Percentiles rank a stretch among this genome's conserved stretches.
Evolutionary conservation across 139 green algal species (phyloP).

Genomic region (Limnomonas spitsbergensis): DNA sequence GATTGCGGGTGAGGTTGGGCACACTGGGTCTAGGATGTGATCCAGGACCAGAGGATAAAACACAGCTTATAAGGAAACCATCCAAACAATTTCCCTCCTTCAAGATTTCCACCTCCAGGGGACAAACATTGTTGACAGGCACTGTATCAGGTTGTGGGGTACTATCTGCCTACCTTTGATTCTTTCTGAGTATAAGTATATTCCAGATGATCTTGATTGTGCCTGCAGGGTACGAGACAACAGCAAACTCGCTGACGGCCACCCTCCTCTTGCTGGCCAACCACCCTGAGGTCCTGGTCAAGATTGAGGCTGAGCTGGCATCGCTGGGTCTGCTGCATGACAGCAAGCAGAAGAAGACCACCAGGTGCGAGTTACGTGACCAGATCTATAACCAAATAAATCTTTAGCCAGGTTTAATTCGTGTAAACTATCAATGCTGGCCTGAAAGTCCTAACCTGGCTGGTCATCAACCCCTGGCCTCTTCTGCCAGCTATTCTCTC

Average conservation of each 20-base stretch:
- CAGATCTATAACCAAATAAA: not conserved
- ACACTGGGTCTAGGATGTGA: not conserved
- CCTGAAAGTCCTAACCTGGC: too few relatives aligned
- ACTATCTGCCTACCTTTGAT: not conserved
- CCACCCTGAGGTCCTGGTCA: not conserved
- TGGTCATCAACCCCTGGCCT: too few relatives aligned
- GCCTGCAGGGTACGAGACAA: conserved; percentile 20
- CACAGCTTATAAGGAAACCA: too few relatives aligned
- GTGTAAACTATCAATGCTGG: too few relatives aligned
- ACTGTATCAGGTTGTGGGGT: not conserved
- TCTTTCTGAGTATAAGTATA: not conserved
- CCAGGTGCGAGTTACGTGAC: not conserved
- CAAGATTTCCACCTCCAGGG: not conserved
- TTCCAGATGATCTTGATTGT: not conserved
- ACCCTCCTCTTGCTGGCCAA: conserved; percentile 2
- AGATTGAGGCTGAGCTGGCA: conserved; percentile 3
- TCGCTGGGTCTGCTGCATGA: not conserved
- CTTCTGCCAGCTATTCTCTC: too few relatives aligned
- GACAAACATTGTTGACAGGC: not conserved
- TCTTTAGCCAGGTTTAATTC: not conserved
- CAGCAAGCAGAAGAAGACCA: not conserved
- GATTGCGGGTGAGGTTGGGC: not conserved
- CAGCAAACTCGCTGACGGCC: not conserved
- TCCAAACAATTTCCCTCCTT: too few relatives aligned
- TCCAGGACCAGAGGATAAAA: too few relatives aligned